These are phyloP conservation scores for Acmispon strigosus DNA, from an alignment of 306 rosid genomes.

Conservation along the genomic window DNA sequence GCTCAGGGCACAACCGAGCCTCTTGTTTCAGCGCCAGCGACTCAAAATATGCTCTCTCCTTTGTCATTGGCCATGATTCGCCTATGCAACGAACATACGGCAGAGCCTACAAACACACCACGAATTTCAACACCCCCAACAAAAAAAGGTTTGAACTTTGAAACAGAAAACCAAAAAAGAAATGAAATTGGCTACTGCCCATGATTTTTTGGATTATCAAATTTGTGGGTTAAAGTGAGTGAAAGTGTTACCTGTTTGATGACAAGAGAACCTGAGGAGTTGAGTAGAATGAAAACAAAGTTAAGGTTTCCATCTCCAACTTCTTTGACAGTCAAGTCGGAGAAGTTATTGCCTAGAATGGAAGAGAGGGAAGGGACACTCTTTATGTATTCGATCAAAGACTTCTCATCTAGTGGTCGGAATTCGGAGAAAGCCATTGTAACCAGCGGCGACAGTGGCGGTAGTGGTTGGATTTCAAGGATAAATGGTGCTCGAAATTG, in stretches of 20 bases:
- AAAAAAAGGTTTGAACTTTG: neutral
- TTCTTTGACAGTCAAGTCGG: slow-evolving; percentile 52
- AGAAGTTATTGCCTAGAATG: slow-evolving; percentile 43
- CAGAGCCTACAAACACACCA: slow-evolving; percentile 49
- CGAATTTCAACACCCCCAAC: neutral
- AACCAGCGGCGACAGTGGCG: neutral
- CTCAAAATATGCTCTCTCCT: slow-evolving; percentile 91
- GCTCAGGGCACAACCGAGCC: slow-evolving; percentile 45
- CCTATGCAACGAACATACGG: slow-evolving; percentile 85
- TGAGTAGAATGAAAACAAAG: slow-evolving; percentile 59
- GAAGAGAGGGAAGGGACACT: slow-evolving; percentile 62
- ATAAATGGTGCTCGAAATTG: neutral
- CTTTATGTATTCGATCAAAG: slow-evolving; percentile 64
- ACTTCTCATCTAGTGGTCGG: slow-evolving; percentile 54
- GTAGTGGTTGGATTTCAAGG: neutral
- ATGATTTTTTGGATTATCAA: neutral
- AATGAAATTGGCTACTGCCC: slow-evolving; percentile 3
- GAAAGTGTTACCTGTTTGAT: slow-evolving; percentile 61
- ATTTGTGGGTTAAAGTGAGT: neutral
- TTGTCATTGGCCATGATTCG: slow-evolving; percentile 95
- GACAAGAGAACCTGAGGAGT: slow-evolving; percentile 65
- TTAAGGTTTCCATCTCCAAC: slow-evolving; percentile 96
- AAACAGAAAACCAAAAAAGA: neutral
- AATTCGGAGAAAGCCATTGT: slow-evolving; percentile 62
- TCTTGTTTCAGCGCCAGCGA: slow-evolving; percentile 42